phyloP scores from a whole-genome alignment of 2,329 filamentous ascomycete genomes.

The Didymosphaeria variabile region DNA sequence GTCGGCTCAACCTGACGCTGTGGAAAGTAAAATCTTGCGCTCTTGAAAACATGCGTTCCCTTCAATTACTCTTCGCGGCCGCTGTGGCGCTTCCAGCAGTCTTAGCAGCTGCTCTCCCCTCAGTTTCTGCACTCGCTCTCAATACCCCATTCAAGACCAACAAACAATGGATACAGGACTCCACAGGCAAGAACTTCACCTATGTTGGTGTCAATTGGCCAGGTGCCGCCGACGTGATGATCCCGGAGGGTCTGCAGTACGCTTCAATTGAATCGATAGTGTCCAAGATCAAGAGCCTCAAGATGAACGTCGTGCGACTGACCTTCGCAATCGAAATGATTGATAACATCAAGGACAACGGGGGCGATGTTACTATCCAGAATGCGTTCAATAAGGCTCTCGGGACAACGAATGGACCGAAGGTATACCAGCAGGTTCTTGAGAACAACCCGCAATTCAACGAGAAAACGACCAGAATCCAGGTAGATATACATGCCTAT shows the following conservation, averaged over 20 bases:
- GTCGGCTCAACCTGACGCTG: neutral
- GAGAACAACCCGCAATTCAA: constrained; percentile 66
- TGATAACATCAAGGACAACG: constrained; percentile 44
- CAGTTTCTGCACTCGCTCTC: constrained; percentile 21
- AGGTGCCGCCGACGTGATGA: constrained; percentile 65
- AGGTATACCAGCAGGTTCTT: constrained; percentile 61
- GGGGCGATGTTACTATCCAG: constrained; percentile 44
- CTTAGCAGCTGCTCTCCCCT: constrained; percentile 28
- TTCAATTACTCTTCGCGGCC: constrained; percentile 23
- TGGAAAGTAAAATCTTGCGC: neutral
- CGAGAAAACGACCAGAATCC: constrained; percentile 58
- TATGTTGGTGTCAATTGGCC: constrained; percentile 70
- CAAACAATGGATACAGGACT: constrained; percentile 53
- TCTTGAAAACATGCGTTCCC: constrained; percentile 28
- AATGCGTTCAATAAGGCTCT: constrained; percentile 43
- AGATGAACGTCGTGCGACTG: constrained; percentile 70
- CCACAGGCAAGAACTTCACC: constrained; percentile 60
- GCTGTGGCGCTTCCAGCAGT: constrained; percentile 29
- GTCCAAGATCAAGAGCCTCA: constrained; percentile 61
- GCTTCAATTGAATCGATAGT: constrained; percentile 62
- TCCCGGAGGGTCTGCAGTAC: constrained; percentile 68
- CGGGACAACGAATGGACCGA: constrained; percentile 58
- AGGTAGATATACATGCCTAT: constrained; percentile 31
- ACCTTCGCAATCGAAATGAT: constrained; percentile 71
- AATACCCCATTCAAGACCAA: constrained; percentile 44